Evolutionary conservation across 2,329 filamentous ascomycete genomes (phyloP).

Genomic region (Xylaria sp.): DNA sequence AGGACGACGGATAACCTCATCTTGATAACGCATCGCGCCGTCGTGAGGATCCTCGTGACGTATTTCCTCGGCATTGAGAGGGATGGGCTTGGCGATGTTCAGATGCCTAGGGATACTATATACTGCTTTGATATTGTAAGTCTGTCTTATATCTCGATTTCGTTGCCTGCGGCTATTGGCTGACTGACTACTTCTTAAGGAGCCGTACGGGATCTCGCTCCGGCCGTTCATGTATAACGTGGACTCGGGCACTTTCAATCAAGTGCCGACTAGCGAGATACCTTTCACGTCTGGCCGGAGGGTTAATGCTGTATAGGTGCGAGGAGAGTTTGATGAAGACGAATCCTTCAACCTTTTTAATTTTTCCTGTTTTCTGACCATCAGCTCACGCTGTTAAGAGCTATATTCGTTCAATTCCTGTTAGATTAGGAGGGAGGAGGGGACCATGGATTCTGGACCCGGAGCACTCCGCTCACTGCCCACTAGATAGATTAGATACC

Average conservation of each 20-base stretch:
- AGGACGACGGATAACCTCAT: conserved; percentile 29
- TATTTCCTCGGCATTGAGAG: conserved; percentile 36
- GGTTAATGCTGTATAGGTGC: neutral
- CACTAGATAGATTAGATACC: neutral
- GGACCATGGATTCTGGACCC: neutral
- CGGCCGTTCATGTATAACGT: conserved; percentile 23
- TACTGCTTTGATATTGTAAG: conserved; percentile 36
- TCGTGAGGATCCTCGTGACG: conserved; percentile 27
- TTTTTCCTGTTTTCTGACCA: neutral
- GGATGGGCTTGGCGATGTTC: conserved; percentile 22
- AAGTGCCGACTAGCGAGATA: conserved; percentile 27
- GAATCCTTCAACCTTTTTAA: neutral
- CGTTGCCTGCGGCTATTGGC: neutral
- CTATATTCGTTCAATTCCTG: neutral
- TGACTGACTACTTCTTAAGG: conserved; percentile 8
- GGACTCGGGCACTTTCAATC: conserved; percentile 23
- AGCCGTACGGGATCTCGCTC: conserved; percentile 33
- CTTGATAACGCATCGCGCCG: conserved; percentile 33
- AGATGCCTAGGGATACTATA: conserved; percentile 30
- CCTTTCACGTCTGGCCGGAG: conserved; percentile 21
- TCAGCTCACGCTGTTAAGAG: neutral
- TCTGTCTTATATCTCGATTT: neutral
- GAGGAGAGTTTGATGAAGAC: neutral
- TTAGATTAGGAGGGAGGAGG: neutral
- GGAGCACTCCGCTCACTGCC: neutral